A percentile compares a stretch with the other conserved stretches of the same genome.
Conservation (phyloP, 306 rosid species). For the Macrotyloma uniflorum region DNA sequence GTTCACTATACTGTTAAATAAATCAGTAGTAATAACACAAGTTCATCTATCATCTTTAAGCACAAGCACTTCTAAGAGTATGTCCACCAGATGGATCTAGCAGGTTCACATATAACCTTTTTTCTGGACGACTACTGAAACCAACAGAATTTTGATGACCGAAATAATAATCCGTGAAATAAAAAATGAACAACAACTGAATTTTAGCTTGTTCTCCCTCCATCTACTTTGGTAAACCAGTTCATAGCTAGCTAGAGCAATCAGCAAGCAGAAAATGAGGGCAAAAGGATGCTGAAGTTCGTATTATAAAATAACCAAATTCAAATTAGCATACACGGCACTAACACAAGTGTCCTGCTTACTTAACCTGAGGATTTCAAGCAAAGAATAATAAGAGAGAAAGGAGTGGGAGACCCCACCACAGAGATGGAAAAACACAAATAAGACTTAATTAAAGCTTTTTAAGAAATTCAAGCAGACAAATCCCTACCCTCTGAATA, state of each 20-base stretch:
- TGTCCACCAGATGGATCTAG: neutral
- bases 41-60: neutral
- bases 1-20: neutral
- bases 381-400: neutral
- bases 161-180: neutral
- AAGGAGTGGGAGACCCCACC: neutral
- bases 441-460: slow-evolving; percentile 28
- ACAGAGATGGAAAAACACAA: slow-evolving; percentile 29
- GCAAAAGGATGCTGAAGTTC: neutral
- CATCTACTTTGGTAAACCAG: neutral
- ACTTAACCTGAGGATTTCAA: slow-evolving; percentile 23
- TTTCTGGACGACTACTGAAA: slow-evolving; percentile 8
- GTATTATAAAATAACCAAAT: slow-evolving; percentile 3
- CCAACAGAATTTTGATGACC: neutral
- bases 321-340: slow-evolving; percentile 3
- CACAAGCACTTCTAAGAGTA: neutral
- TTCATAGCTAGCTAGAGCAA: slow-evolving; percentile 20
- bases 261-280: neutral
- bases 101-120: slow-evolving; percentile 7
- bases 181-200: neutral
- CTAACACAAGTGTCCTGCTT: slow-evolving; percentile 6
- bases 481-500: slow-evolving; percentile 74
- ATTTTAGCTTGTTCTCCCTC: slow-evolving; percentile 10
- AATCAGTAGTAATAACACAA: slow-evolving; percentile 3
- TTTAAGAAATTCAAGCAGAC: neutral